phyloP scores from a whole-genome alignment of 768 basidiomycete genomes.

The Boletus edulis region DNA sequence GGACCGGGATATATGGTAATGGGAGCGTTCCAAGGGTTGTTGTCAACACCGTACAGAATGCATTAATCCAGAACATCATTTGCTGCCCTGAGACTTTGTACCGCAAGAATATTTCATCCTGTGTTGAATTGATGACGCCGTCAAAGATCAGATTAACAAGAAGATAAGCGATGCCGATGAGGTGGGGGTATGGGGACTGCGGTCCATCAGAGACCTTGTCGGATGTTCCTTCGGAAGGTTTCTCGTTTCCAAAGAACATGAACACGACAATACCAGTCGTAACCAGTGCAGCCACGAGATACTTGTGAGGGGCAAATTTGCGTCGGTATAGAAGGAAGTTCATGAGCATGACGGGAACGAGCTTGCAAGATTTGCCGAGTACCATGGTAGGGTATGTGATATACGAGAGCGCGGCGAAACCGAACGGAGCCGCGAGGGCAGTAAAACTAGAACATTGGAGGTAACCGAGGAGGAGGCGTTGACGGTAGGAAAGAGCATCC shows the following conservation, averaged over 20 bases:
- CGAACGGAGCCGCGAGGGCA: constrained; percentile 90
- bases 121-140: constrained; percentile 92
- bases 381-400: constrained; percentile 99
- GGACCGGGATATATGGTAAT: constrained; percentile 77
- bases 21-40: constrained; percentile 68
- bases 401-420: constrained; percentile 91
- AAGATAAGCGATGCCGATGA: constrained; percentile 74
- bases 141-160: constrained; percentile 88
- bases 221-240: constrained; percentile 35
- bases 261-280: constrained; percentile 89
- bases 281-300: constrained; percentile 91
- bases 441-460: constrained; percentile 86
- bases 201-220: constrained; percentile 29
- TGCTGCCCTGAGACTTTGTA: constrained; percentile 85
- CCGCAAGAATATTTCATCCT: constrained; percentile 90
- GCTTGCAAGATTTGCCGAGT: constrained; percentile 97
- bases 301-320: constrained; percentile 90
- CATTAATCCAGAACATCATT: constrained; percentile 99
- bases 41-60: constrained; percentile 77
- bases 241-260: constrained; percentile 81
- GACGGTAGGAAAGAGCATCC: constrained; percentile 35
- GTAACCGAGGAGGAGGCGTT: constrained; percentile 65
- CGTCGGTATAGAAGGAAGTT: constrained; percentile 94
- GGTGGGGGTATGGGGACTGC: constrained; percentile 48
- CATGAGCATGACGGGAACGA: constrained; percentile 98